Percentiles rank a stretch among this genome's conserved stretches.
These are phyloP conservation scores for Solanum sejunctum DNA, from an alignment of 257 asterid species.

Conservation along the genomic window DNA sequence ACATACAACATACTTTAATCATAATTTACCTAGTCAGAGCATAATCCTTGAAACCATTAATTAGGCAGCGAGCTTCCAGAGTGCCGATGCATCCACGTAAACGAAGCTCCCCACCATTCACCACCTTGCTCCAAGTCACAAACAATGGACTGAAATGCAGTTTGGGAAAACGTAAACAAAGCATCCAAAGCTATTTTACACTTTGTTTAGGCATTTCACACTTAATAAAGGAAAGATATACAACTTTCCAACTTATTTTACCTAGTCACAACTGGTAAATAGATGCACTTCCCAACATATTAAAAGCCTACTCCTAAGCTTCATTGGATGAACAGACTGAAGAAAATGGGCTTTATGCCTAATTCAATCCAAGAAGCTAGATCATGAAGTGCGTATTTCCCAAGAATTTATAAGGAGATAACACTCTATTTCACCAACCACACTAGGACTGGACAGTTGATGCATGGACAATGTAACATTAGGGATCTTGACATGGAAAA, in stretches of 20 bases:
- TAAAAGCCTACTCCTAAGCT: background rate
- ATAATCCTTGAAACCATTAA: conserved; percentile 81
- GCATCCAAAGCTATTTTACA: background rate
- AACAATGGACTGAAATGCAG: conserved; percentile 69
- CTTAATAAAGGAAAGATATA: background rate
- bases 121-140: conserved; percentile 87
- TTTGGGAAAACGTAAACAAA: background rate
- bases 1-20: background rate
- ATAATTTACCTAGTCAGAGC: conserved; percentile 68
- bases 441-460: background rate
- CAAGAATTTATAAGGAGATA: background rate
- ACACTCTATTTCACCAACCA: background rate
- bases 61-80: conserved; percentile 64
- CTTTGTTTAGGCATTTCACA: background rate
- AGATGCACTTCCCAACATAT: background rate
- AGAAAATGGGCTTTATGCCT: background rate
- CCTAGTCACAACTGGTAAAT: background rate
- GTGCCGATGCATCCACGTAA: conserved; percentile 98
- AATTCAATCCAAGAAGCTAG: background rate
- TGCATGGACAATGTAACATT: background rate
- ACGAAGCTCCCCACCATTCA: conserved; percentile 85
- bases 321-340: background rate
- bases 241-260: too few relatives aligned
- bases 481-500: background rate
- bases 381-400: background rate